Conservation (phyloP, 2,329 filamentous ascomycete genomes). For the Aspergillus eucalypticola region DNA sequence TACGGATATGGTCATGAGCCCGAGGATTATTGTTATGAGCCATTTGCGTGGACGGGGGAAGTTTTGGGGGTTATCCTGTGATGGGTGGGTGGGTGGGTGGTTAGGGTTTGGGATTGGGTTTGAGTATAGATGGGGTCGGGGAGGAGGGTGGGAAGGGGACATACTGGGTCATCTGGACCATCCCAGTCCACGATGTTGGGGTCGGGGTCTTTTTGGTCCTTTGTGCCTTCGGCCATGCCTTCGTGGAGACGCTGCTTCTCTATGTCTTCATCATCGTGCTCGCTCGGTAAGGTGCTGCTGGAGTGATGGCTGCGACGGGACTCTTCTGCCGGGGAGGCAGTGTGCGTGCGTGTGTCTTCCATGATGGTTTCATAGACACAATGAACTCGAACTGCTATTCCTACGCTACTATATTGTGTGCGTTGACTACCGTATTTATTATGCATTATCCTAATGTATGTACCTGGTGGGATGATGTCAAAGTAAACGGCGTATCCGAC, state of each 20-base stretch:
- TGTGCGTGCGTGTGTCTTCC: not conserved
- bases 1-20: slow-evolving; percentile 48
- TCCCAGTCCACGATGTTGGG: slow-evolving; percentile 5
- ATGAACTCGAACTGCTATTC: not conserved
- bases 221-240: too few species aligned
- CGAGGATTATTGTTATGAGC: slow-evolving; percentile 45
- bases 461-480: not conserved
- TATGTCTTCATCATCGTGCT: not conserved
- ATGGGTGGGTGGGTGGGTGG: not conserved
- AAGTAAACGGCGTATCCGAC: not conserved
- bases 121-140: not conserved
- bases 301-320: not conserved
- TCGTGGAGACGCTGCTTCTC: not conserved
- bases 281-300: not conserved
- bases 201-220: not conserved
- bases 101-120: not conserved
- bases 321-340: not conserved
- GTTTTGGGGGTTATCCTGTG: not conserved
- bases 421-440: not conserved
- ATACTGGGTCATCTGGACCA: not conserved
- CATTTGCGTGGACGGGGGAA: slow-evolving; percentile 35
- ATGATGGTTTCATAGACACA: not conserved
- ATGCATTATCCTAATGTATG: not conserved
- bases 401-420: not conserved
- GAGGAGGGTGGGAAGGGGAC: not conserved